Conservation (phyloP, 2,329 filamentous ascomycete species). For the Botrytis byssoidea region DNA sequence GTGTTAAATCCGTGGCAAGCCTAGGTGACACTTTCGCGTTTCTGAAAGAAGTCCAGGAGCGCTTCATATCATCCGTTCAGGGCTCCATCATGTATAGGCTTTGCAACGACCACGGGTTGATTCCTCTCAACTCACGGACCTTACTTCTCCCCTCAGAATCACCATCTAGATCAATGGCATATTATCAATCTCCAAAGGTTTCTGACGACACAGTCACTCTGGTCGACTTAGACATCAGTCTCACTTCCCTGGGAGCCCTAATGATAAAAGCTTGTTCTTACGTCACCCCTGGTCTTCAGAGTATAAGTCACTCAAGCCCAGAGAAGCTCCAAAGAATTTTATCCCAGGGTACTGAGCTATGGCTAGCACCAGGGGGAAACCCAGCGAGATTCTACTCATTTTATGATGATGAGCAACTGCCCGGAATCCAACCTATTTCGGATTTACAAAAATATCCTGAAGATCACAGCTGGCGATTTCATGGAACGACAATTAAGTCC, state of each 20-base stretch:
- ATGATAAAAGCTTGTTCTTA: constrained; percentile 38
- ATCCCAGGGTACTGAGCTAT: constrained; percentile 32
- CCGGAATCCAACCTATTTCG: constrained; percentile 25
- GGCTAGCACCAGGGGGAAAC: constrained; percentile 38
- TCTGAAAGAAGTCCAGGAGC: constrained; percentile 37
- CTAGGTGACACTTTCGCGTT: constrained; percentile 25
- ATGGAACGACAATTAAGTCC: constrained; percentile 31
- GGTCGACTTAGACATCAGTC: constrained; percentile 37
- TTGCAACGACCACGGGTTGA: constrained; percentile 36
- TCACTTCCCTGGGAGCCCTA: constrained; percentile 38
- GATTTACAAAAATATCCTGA: constrained; percentile 27
- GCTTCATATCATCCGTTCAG: constrained; percentile 39
- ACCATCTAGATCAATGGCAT: constrained; percentile 11
- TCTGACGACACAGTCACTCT: constrained; percentile 30
- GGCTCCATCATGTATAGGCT: constrained; percentile 37
- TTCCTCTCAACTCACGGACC: constrained; percentile 40
- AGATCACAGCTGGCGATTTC: constrained; percentile 26
- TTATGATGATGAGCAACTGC: constrained; percentile 29
- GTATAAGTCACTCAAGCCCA: constrained; percentile 22
- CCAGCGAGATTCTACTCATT: constrained; percentile 35
- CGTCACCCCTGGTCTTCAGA: constrained; percentile 32
- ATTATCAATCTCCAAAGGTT: neutral
- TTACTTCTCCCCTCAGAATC: constrained; percentile 30
- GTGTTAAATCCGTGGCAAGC: constrained; percentile 27
- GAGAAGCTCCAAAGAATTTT: constrained; percentile 21